Evolutionary conservation across 2,329 filamentous ascomycete species (phyloP).

Genomic region (Biscogniauxia mediterranea): DNA sequence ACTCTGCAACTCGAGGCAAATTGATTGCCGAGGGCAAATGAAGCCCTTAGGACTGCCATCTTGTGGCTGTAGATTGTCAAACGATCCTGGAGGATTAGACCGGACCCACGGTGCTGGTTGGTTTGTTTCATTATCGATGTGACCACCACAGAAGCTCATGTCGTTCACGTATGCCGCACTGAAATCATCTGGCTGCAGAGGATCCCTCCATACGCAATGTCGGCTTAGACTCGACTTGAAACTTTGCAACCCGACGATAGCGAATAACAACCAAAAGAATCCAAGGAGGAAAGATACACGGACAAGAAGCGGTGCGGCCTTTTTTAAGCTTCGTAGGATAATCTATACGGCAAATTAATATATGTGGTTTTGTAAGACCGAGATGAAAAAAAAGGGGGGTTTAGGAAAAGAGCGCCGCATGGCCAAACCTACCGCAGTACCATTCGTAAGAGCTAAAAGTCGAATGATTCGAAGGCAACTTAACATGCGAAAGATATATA

Average conservation of each 20-base stretch:
- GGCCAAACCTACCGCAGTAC: conserved; percentile 70
- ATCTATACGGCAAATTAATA: conserved; percentile 51
- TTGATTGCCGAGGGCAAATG: conserved; percentile 78
- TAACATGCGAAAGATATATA: conserved; percentile 94
- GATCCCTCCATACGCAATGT: conserved; percentile 76
- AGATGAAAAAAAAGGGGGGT: background rate
- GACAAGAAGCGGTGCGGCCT: conserved; percentile 85
- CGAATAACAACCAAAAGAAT: conserved; percentile 98
- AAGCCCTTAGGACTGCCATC: conserved; percentile 71
- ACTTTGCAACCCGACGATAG: conserved; percentile 93
- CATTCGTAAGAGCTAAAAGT: conserved; percentile 86
- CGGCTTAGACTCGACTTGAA: conserved; percentile 83
- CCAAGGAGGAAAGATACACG: conserved; percentile 92
- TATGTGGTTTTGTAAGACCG: conserved; percentile 13
- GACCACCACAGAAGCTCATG: conserved; percentile 83
- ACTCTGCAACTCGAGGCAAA: conserved; percentile 76
- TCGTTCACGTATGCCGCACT: conserved; percentile 58
- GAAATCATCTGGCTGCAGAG: conserved; percentile 53
- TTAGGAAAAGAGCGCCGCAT: background rate
- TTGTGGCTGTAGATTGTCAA: conserved; percentile 50
- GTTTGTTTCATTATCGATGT: conserved; percentile 62
- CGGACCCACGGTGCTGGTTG: conserved; percentile 66
- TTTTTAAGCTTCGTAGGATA: conserved; percentile 91
- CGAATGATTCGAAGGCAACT: conserved; percentile 91
- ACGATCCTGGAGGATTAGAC: conserved; percentile 33